These are phyloP conservation scores for Tetradesmus lagerheimii DNA, from an alignment of 139 green algal species.

Conservation along the genomic window DNA sequence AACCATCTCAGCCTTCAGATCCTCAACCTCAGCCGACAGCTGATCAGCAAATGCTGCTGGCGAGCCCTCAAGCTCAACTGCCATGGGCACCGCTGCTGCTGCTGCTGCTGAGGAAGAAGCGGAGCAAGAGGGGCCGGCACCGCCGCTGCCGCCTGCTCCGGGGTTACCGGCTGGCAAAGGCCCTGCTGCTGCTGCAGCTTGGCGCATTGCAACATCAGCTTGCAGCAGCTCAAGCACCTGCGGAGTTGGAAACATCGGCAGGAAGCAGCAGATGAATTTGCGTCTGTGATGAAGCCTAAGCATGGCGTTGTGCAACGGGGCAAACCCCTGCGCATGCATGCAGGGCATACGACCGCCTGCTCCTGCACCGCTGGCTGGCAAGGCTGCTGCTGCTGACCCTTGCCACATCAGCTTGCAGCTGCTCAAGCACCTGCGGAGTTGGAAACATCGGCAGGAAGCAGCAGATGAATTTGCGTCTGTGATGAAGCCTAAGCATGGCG, in stretches of 20 bases:
- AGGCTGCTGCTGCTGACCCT: constrained; percentile 5
- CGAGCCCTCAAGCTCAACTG: not conserved
- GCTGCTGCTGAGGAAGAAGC: not conserved
- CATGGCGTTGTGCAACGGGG: no score
- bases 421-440: not conserved
- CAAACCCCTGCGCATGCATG: no score
- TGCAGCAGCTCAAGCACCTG: constrained; percentile 27
- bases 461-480: no score
- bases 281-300: no score
- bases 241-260: no score
- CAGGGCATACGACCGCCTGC: no score
- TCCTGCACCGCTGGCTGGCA: not conserved
- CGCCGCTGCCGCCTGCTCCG: not conserved
- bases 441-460: no score
- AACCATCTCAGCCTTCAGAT: constrained; percentile 34
- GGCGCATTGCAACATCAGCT: not conserved
- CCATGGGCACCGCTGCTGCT: not conserved
- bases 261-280: no score
- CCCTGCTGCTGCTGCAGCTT: constrained; percentile 8
- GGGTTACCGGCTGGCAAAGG: not conserved
- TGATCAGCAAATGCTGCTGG: not conserved
- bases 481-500: no score
- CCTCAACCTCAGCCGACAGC: constrained; percentile 21
- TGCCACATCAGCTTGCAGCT: constrained; percentile 11
- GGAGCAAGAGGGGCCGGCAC: not conserved